Evolutionary conservation across 2,329 filamentous ascomycete species (phyloP).

Genomic region (Aureobasidium namibiae): DNA sequence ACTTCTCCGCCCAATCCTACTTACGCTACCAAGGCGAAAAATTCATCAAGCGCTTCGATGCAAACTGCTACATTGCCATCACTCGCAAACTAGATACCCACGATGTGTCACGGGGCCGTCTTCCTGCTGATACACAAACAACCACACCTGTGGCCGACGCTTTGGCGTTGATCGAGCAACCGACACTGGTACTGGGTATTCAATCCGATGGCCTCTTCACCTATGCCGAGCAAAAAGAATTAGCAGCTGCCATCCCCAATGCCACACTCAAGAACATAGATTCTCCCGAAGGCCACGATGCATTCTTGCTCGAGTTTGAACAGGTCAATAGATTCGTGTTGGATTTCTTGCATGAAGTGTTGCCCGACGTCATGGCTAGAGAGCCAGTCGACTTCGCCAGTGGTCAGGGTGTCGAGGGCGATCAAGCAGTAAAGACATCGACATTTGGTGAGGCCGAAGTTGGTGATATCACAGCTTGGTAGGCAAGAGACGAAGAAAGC

Average conservation of each 20-base stretch:
- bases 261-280: constrained; percentile 79
- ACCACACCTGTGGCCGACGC: constrained; percentile 61
- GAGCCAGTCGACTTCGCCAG: constrained; percentile 31
- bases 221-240: constrained; percentile 89
- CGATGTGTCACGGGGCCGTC: constrained; percentile 75
- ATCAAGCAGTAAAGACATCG: constrained; percentile 71
- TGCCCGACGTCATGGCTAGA: constrained; percentile 78
- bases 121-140: constrained; percentile 16
- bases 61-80: constrained; percentile 98
- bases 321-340: constrained; percentile 88
- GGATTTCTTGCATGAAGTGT: constrained; percentile 68
- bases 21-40: constrained; percentile 93
- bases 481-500: constrained; percentile 19
- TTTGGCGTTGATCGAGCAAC: constrained; percentile 75
- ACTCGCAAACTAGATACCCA: constrained; percentile 97
- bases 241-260: constrained; percentile 72
- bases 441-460: constrained; percentile 95
- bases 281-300: constrained; percentile 90
- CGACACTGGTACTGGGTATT: constrained; percentile 84
- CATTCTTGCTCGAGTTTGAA: constrained; percentile 92
- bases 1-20: constrained; percentile 97
- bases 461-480: constrained; percentile 94
- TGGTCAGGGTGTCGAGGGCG: constrained; percentile 29
- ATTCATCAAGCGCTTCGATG: constrained; percentile 94
- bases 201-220: constrained; percentile 95